These are phyloP conservation scores for Haplosporangium sp. DNA, from an alignment of 371 early-diverging fungal genomes.

Conservation along the genomic window DNA sequence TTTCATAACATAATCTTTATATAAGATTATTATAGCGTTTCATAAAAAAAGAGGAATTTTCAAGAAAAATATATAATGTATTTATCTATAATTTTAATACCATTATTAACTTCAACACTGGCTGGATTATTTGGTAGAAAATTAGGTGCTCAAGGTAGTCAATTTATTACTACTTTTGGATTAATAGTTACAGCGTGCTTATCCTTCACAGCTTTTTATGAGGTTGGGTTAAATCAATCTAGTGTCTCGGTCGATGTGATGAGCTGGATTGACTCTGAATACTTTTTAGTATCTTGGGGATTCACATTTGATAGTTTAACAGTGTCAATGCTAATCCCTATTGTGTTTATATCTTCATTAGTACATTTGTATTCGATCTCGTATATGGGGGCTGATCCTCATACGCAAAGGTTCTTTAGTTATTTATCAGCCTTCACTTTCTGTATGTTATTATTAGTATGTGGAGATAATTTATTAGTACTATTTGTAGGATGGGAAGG, in stretches of 20 bases:
- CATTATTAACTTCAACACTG: not conserved
- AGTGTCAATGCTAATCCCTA: conserved; percentile 55
- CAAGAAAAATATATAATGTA: conserved; percentile 1
- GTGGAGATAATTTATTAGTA: conserved; percentile 75
- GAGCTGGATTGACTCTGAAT: conserved; percentile 57
- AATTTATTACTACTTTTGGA: conserved; percentile 9
- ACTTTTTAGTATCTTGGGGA: conserved; percentile 56
- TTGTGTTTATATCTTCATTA: conserved; percentile 57
- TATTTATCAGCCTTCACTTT: conserved; percentile 78
- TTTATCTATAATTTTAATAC: conserved; percentile 15
- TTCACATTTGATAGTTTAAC: conserved; percentile 59
- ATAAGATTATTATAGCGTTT: conserved; percentile 30
- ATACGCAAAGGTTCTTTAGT: conserved; percentile 71
- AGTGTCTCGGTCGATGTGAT: conserved; percentile 41
- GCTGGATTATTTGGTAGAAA: not conserved
- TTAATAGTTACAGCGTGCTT: conserved; percentile 17
- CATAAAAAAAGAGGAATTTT: conserved; percentile 34
- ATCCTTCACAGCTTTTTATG: conserved; percentile 30
- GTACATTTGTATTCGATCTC: conserved; percentile 62
- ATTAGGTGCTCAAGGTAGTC: not conserved
- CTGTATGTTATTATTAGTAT: conserved; percentile 73
- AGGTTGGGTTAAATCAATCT: conserved; percentile 27
- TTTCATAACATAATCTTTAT: too few relatives aligned
- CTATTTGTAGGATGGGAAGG: conserved; percentile 60
- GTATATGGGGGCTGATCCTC: conserved; percentile 63